phyloP scores from a whole-genome alignment of 2,329 filamentous ascomycete species.

The Zopfia rhizophila region DNA sequence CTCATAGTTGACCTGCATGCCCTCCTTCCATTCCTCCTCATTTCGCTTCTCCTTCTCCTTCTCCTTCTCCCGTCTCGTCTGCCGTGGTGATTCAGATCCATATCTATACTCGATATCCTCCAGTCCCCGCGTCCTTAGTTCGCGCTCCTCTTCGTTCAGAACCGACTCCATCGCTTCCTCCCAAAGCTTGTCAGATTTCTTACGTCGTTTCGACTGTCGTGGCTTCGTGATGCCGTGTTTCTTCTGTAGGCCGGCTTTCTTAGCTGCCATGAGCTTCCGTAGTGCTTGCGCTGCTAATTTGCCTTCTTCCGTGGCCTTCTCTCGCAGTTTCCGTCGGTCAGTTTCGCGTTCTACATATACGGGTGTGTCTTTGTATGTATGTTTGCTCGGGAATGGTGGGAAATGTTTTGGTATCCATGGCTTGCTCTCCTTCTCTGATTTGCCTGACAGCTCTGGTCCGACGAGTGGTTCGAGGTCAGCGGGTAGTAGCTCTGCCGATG shows the following conservation, averaged over 20 bases:
- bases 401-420: constrained; percentile 69
- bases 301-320: constrained; percentile 72
- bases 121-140: constrained; percentile 43
- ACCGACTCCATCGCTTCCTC: constrained; percentile 66
- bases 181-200: constrained; percentile 62
- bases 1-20: constrained; percentile 68
- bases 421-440: constrained; percentile 57
- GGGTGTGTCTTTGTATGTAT: constrained; percentile 70
- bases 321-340: constrained; percentile 68
- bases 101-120: constrained; percentile 44
- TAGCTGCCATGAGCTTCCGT: constrained; percentile 65
- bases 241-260: constrained; percentile 58
- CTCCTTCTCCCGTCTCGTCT: no score
- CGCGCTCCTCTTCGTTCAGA: constrained; percentile 52
- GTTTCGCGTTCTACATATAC: constrained; percentile 68
- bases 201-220: constrained; percentile 53
- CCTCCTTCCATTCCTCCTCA: constrained; percentile 42
- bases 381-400: constrained; percentile 70
- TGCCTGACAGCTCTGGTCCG: constrained; percentile 61
- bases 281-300: constrained; percentile 72
- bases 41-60: constrained; percentile 37
- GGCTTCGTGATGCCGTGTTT: constrained; percentile 31
- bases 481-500: constrained; percentile 52
- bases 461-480: constrained; percentile 61
- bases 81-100: constrained; percentile 7